Base-by-base conservation (phyloP, 2,329 filamentous ascomycete genomes). In the Apiospora saccharicola region DNA sequence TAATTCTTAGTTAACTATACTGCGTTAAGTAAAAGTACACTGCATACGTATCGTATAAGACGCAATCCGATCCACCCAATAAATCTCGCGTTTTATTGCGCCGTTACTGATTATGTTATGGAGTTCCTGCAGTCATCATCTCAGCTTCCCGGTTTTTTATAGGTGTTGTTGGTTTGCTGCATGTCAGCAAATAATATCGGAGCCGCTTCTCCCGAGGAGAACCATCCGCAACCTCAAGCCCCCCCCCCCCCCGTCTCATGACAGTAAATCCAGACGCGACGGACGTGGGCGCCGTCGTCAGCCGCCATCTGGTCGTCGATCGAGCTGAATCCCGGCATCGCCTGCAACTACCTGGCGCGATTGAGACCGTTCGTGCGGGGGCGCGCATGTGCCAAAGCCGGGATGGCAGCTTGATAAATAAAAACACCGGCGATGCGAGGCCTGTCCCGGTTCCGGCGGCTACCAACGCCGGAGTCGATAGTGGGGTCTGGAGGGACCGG, bases 241-340 rank as follows among this genome's bases (percentile, higher is more conserved):
- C n/a, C n/a, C n/a, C n/a, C n/a, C n/a, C n/a, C n/a, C n/a, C n/a
- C n/a, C n/a, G n/a, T n/a, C n/a, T n/a, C n/a, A n/a, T n/a, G n/a
- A n/a, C n/a, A n/a, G n/a, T n/a, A n/a, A n/a, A n/a, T n/a, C n/a
- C n/a, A n/a, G n/a, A n/a, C n/a, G n/a, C n/a, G n/a, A n/a, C n/a
- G n/a, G n/a, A 77, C 78, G 26, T 79, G 75, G 70, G 75, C 75
- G 22, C 74, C 79, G 30, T 75, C 76, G 70, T 74, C 73, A 7
- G 72, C 74, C 1, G 77, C 73, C 34, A 72, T 79, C 1, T 79
- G 78, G 78, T 77, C 76, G 13, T 74, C 75, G 26, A 72, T 78
- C 30, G 78, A 79, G 69, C 71, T 80, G 68, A 80, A 79, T 74
- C 72, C 79, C 30, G 77, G 77, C 70, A 78, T 80, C 73, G 67